Base-by-base conservation (phyloP, 2,329 filamentous ascomycete genomes). In the Lachnellula cervina region DNA sequence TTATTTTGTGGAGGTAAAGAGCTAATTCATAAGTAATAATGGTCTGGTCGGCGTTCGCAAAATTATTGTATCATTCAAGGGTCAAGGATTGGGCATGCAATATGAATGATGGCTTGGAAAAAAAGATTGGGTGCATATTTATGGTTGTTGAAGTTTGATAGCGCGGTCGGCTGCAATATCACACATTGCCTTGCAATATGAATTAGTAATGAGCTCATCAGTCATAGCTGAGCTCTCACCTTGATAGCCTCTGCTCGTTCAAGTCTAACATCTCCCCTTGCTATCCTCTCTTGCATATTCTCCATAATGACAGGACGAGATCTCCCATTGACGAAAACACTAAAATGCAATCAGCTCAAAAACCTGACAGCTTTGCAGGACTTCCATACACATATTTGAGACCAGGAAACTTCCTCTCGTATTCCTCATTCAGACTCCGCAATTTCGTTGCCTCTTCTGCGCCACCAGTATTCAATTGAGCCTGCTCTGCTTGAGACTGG, bases 291-390 rank as follows among this genome's bases (percentile, higher is more conserved):
- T 23, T 80, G 80, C 89, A 96, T 96, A 66, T 96, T 86, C 59
- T 82, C 77, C 86, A 96, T 90, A 54, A 97, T 87, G 59, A 82
- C 81, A 1, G 81, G 78, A 55, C 90, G 78, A 42, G 82, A 79
- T 47, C 92, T 80, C 0, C 90, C 90, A 69, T 96, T 92, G 54
- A 97, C 93, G 70, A 96, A 97, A 17, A 93, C 89, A 44, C 81
- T 84, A 60, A 23, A 45, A 19, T n/a, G 9, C 45, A 11, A 55
- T 67, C 49, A 66, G 61, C 56, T 54, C 38, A 19, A 19, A 16
- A 28, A 16, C 17, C 19, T 42, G 32, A 16, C 17, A 38, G n/a
- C 40, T 38, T 17, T 54, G 19, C 44, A 3, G n/a, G 16, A n/a
- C 23, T 38, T 9, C 32, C 63, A 44, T 73, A 81, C 68, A 96